A percentile compares a stretch with the other conserved stretches of the same genome.
Conservation (phyloP, 1,284 basidiomycete genomes). For the Leccinum subfulvum region DNA sequence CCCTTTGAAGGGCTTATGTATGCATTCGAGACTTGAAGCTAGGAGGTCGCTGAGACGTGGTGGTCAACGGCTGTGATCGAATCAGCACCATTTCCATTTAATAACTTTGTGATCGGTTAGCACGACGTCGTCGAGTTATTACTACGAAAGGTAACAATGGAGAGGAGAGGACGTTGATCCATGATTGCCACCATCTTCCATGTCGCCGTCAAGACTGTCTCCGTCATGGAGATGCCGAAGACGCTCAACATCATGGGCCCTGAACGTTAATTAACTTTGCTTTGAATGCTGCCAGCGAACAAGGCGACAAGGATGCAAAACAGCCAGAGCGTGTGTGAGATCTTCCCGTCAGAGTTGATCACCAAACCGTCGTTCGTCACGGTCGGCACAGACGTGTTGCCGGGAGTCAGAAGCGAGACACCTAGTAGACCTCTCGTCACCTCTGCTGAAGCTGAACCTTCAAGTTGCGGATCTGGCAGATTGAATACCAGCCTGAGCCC, state of each 20-base stretch:
- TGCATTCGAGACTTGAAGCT: too few species aligned
- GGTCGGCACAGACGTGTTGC: conserved; percentile 2
- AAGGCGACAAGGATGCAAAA: conserved; percentile 29
- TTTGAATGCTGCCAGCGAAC: conserved; percentile 23
- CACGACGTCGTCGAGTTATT: too few species aligned
- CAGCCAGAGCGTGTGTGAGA: conserved; percentile 34
- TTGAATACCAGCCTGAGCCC: conserved; percentile 30
- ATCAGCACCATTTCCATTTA: too few species aligned
- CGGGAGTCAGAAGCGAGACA: conserved; percentile 1
- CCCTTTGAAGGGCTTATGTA: too few species aligned
- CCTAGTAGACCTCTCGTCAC: conserved; percentile 1
- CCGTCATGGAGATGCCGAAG: conserved; percentile 19
- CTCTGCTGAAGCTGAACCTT: background rate
- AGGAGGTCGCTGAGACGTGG: too few species aligned
- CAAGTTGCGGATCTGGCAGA: conserved; percentile 6
- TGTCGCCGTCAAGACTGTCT: conserved; percentile 18
- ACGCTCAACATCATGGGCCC: conserved; percentile 18
- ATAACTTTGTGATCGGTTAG: too few species aligned
- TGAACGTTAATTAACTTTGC: conserved; percentile 28
- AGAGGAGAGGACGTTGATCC: conserved; percentile 23
- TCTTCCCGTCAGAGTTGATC: conserved; percentile 32
- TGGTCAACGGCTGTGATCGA: too few species aligned
- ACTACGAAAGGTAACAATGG: too few species aligned
- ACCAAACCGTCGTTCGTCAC: conserved; percentile 18
- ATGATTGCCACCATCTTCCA: conserved; percentile 23